Percentiles rank a stretch among this genome's conserved stretches.
Evolutionary conservation across 257 asterid genomes (phyloP).

Genomic region (Cinchona pubescens): DNA sequence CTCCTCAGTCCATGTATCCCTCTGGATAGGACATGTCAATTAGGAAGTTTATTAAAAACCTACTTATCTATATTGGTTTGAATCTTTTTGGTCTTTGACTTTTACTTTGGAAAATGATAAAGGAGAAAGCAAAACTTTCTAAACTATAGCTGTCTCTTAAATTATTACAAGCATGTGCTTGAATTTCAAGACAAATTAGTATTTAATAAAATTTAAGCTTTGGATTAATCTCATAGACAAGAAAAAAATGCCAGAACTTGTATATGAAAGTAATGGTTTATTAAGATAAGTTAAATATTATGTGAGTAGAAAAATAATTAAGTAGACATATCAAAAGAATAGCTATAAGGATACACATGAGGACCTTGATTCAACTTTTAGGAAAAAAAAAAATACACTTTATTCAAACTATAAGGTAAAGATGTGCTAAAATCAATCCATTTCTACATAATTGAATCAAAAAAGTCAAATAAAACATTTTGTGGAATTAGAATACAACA

Average conservation of each 20-base stretch:
- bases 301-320: no score
- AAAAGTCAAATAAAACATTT: no score
- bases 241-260: no score
- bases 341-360: neutral
- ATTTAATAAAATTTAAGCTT: no score
- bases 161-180: no score
- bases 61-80: neutral
- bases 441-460: neutral
- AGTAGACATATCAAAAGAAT: no score
- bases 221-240: no score
- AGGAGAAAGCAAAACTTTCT: neutral
- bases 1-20: slow-evolving; percentile 82
- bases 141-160: neutral
- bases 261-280: no score
- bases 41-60: neutral
- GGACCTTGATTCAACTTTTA: neutral
- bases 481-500: neutral
- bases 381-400: neutral
- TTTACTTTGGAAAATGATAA: no score
- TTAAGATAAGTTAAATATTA: no score
- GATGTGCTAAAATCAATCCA: neutral
- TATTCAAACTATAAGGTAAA: neutral
- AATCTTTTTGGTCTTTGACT: no score
- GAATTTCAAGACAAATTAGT: no score
- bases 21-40: slow-evolving; percentile 35